Percentiles rank a stretch among this genome's conserved stretches.
Conservation (phyloP, 164 flowering plant species). For the Litsea cubeba region DNA sequence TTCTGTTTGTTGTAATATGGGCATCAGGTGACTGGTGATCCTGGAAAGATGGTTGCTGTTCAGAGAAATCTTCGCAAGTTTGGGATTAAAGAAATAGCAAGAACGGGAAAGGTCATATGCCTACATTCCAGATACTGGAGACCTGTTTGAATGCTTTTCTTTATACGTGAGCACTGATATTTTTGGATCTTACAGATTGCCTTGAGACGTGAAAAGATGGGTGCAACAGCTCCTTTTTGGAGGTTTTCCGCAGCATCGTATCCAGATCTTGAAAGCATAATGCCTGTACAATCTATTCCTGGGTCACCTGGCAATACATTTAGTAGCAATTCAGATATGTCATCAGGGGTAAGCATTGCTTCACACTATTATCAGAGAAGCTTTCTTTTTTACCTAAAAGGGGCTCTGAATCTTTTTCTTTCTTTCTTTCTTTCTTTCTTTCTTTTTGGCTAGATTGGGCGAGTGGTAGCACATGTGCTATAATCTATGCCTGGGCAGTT, state of each 20-base stretch:
- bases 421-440: too few species aligned
- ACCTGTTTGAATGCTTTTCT: background rate
- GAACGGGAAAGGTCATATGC: conserved; percentile 87
- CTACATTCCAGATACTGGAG: background rate
- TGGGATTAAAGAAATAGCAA: conserved; percentile 83
- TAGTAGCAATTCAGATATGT: conserved; percentile 19
- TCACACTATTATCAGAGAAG: background rate
- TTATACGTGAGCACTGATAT: background rate
- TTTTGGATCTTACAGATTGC: conserved; percentile 61
- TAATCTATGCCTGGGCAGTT: too few species aligned
- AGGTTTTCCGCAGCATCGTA: conserved; percentile 94
- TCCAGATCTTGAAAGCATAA: conserved; percentile 71
- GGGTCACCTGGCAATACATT: conserved; percentile 15
- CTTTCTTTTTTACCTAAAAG: background rate
- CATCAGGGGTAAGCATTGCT: conserved; percentile 43
- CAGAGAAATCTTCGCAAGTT: conserved; percentile 73
- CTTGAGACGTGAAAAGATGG: conserved; percentile 84
- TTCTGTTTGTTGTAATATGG: background rate
- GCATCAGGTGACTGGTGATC: conserved; percentile 94
- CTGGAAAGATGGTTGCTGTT: conserved; percentile 92
- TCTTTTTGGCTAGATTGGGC: too few species aligned
- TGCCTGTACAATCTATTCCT: conserved; percentile 22
- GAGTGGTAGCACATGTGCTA: too few species aligned
- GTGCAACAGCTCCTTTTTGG: conserved; percentile 96
- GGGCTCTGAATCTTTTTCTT: too few species aligned